Conservation (phyloP, 2,329 filamentous ascomycete species). For the Aspergillus novoparasiticus region DNA sequence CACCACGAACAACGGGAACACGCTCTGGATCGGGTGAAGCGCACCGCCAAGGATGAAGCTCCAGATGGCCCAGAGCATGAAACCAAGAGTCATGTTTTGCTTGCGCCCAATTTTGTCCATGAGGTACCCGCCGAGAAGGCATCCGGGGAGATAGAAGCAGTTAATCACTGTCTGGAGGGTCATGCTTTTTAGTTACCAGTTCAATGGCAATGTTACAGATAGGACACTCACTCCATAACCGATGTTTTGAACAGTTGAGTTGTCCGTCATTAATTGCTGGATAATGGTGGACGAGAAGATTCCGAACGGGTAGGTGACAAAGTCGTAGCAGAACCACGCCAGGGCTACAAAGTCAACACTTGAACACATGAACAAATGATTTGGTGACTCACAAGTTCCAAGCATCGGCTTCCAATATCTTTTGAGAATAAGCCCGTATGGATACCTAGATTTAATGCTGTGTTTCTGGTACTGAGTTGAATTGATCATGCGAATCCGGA, state of each 20-base stretch:
- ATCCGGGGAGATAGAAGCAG: slow-evolving; percentile 54
- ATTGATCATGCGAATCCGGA: slow-evolving; percentile 56
- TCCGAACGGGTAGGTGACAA: slow-evolving; percentile 58
- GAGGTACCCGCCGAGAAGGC: slow-evolving; percentile 51
- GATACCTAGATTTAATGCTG: slow-evolving; percentile 49
- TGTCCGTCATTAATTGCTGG: slow-evolving; percentile 42
- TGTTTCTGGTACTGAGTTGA: slow-evolving; percentile 54
- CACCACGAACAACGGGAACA: slow-evolving; percentile 56
- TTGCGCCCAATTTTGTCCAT: slow-evolving; percentile 54
- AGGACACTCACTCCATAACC: slow-evolving; percentile 25
- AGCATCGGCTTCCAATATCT: slow-evolving; percentile 54
- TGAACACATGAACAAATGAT: neutral
- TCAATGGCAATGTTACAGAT: neutral
- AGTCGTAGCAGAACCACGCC: slow-evolving; percentile 59
- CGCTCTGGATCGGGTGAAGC: slow-evolving; percentile 45
- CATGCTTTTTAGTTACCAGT: neutral
- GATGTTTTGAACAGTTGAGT: slow-evolving; percentile 42
- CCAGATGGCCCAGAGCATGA: slow-evolving; percentile 47
- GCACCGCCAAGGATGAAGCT: slow-evolving; percentile 56
- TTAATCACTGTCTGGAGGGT: slow-evolving; percentile 49
- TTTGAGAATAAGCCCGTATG: slow-evolving; percentile 52
- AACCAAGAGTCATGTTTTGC: slow-evolving; percentile 56
- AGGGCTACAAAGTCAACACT: slow-evolving; percentile 26
- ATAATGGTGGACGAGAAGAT: slow-evolving; percentile 59
- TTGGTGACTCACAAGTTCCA: slow-evolving; percentile 39